phyloP scores from a whole-genome alignment of 2,329 filamentous ascomycete species.

The Pseudogymnoascus sp. region DNA sequence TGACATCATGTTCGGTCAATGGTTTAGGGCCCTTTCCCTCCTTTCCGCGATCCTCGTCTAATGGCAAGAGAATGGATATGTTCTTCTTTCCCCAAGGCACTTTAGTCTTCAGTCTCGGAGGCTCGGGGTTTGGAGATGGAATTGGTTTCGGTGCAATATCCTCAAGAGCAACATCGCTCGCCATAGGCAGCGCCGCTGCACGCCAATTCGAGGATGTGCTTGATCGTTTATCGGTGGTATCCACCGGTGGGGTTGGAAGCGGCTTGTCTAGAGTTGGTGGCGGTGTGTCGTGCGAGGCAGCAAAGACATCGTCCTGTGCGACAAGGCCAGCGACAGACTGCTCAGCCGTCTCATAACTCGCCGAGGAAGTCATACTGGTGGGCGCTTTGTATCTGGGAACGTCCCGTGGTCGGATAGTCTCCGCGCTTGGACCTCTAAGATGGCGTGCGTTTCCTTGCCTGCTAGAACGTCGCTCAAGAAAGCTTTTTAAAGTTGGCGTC shows the following conservation, averaged over 20 bases:
- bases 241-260: constrained; percentile 1
- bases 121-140: constrained; percentile 31
- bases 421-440: constrained; percentile 25
- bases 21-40: constrained; percentile 45
- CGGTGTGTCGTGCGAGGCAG: background rate
- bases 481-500: constrained; percentile 28
- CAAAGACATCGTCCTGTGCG: constrained; percentile 5
- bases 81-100: constrained; percentile 67
- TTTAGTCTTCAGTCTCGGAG: constrained; percentile 59
- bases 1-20: constrained; percentile 46
- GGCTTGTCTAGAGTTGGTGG: constrained; percentile 12
- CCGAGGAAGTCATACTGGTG: constrained; percentile 8
- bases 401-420: constrained; percentile 27
- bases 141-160: constrained; percentile 15
- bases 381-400: constrained; percentile 11
- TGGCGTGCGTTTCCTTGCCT: constrained; percentile 22
- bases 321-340: background rate
- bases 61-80: constrained; percentile 61
- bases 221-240: background rate
- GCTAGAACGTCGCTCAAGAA: constrained; percentile 21
- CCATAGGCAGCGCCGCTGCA: constrained; percentile 19
- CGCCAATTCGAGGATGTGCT: constrained; percentile 15
- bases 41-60: constrained; percentile 56
- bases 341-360: constrained; percentile 9
- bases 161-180: constrained; percentile 12